Evolutionary conservation across 139 green algal species (phyloP).

Genomic region (Tetradesmus obliquus): DNA sequence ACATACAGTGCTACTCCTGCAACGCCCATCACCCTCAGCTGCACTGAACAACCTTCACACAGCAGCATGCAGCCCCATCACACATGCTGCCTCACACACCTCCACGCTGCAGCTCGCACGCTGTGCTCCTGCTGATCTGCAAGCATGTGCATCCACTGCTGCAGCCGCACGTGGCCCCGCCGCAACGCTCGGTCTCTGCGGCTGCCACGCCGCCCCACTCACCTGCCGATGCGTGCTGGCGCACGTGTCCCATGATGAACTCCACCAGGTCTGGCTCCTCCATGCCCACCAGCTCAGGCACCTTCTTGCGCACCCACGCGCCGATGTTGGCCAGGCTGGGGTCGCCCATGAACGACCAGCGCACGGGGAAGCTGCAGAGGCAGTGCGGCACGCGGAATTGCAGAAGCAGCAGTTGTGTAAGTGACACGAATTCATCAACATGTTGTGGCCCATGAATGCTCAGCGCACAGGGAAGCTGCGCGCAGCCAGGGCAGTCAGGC

Average conservation of each 20-base stretch:
- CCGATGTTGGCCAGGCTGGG: conserved; percentile 42
- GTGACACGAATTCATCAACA: not conserved
- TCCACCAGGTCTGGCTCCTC: conserved; percentile 72
- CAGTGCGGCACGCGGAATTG: not conserved
- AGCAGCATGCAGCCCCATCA: too few species aligned
- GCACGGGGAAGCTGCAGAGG: conserved; percentile 34
- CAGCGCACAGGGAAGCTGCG: conserved; percentile 42
- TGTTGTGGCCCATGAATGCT: not conserved
- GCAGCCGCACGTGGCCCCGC: too few species aligned
- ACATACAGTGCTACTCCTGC: too few species aligned
- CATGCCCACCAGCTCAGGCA: conserved; percentile 76
- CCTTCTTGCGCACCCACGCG: conserved; percentile 86
- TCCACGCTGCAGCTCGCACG: too few species aligned
- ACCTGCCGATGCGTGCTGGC: conserved; percentile 52
- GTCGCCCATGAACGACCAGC: conserved; percentile 30
- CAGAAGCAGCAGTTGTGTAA: not conserved
- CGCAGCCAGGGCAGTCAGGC: not conserved
- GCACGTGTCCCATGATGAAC: conserved; percentile 80
- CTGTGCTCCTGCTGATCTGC: too few species aligned
- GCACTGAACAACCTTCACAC: too few species aligned
- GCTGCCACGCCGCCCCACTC: not conserved
- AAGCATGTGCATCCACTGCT: too few species aligned
- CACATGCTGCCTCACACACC: too few species aligned
- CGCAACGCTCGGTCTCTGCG: too few species aligned
- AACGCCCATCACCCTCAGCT: too few species aligned